Evolutionary conservation across 1,284 basidiomycete genomes (phyloP).

Genomic region (Puccinia polysora): DNA sequence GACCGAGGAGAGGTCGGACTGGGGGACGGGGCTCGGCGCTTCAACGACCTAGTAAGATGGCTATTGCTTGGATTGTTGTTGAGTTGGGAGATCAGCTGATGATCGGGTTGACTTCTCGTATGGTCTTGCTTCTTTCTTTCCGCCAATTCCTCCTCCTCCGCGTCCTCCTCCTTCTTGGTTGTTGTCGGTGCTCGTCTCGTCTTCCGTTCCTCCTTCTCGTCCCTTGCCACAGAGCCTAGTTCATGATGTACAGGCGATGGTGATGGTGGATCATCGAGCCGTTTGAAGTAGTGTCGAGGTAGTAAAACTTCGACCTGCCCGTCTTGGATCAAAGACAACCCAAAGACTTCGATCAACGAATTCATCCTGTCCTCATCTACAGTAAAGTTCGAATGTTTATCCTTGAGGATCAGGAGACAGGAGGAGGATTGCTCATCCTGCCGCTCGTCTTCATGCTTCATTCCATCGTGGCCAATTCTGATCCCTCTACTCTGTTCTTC

Average conservation of each 20-base stretch:
- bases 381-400: slow-evolving; percentile 4
- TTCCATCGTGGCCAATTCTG: slow-evolving; percentile 36
- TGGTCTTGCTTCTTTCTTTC: no score
- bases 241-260: no score
- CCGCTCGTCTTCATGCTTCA: not conserved
- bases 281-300: slow-evolving; percentile 8
- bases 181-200: no score
- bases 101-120: no score
- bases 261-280: slow-evolving; percentile 16
- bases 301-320: slow-evolving; percentile 41
- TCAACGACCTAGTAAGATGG: no score
- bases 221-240: no score
- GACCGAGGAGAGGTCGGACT: no score
- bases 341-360: slow-evolving; percentile 28
- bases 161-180: no score
- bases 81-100: no score
- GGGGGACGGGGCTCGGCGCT: no score
- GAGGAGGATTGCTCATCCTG: slow-evolving; percentile 1
- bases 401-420: slow-evolving; percentile 1
- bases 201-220: not conserved
- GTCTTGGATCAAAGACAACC: slow-evolving; percentile 34
- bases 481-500: slow-evolving; percentile 42
- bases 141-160: no score
- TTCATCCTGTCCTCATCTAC: slow-evolving; percentile 39
- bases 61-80: no score